phyloP scores from a whole-genome alignment of 2,329 filamentous ascomycete species.

The Nakataea oryzae region DNA sequence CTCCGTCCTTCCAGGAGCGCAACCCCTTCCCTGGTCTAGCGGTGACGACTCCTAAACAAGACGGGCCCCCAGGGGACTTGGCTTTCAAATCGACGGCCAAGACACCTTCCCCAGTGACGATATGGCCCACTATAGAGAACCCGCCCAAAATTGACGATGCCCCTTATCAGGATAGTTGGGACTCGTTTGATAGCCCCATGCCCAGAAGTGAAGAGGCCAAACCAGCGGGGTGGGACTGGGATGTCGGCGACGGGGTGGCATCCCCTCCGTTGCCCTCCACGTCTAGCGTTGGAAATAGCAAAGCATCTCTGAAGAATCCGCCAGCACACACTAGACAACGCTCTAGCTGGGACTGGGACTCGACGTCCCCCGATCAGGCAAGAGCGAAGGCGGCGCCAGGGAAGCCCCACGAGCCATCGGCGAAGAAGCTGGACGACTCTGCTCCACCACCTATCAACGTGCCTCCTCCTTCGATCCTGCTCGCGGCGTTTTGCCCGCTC shows the following conservation, averaged over 20 bases:
- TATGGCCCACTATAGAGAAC: slow-evolving; percentile 28
- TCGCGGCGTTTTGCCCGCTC: slow-evolving; percentile 65
- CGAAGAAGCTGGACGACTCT: slow-evolving; percentile 15
- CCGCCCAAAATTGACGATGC: slow-evolving; percentile 7
- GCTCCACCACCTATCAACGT: slow-evolving; percentile 68
- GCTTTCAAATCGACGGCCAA: slow-evolving; percentile 13
- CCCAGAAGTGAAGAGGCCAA: slow-evolving; percentile 2
- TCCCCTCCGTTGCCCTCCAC: no score
- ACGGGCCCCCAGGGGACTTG: slow-evolving; percentile 19
- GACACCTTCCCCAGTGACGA: slow-evolving; percentile 29
- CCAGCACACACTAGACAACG: slow-evolving; percentile 8
- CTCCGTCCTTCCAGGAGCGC: slow-evolving; percentile 40
- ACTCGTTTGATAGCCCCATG: slow-evolving; percentile 36
- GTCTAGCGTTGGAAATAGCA: not conserved
- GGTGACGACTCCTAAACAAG: slow-evolving; percentile 29
- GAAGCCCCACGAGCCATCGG: slow-evolving; percentile 4
- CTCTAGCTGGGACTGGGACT: slow-evolving; percentile 39
- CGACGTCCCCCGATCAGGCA: slow-evolving; percentile 10
- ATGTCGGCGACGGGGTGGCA: slow-evolving; percentile 5
- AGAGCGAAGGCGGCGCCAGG: not conserved
- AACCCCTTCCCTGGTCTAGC: slow-evolving; percentile 41
- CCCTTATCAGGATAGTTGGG: slow-evolving; percentile 36
- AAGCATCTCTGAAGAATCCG: not conserved
- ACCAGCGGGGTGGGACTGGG: slow-evolving; percentile 10
- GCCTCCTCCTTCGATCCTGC: slow-evolving; percentile 74